phyloP scores from a whole-genome alignment of 2,329 filamentous ascomycete species.

The Talaromyces sp. region DNA sequence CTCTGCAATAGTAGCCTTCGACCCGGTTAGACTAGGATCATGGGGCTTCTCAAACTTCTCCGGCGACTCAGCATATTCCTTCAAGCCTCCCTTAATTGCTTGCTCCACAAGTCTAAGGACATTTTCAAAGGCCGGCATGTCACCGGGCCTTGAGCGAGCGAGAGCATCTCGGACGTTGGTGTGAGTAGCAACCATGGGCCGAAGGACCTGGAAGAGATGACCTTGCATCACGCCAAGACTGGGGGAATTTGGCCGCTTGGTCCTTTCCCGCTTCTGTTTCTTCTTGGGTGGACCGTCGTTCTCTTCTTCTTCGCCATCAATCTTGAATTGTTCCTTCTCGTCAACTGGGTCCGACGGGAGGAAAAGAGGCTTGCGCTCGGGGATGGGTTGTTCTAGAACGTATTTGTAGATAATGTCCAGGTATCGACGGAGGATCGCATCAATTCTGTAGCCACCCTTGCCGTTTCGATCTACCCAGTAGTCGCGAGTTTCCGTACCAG shows the following conservation, averaged over 20 bases:
- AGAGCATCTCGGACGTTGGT: conserved; percentile 85
- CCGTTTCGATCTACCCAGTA: conserved; percentile 84
- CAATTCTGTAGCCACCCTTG: conserved; percentile 82
- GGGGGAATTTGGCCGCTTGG: conserved; percentile 53
- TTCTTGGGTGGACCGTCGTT: conserved; percentile 55
- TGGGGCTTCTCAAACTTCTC: conserved; percentile 40
- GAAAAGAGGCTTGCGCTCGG: conserved; percentile 72
- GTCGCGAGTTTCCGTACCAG: conserved; percentile 70
- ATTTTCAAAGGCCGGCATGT: conserved; percentile 75
- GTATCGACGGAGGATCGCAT: conserved; percentile 84
- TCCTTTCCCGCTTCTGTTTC: conserved; percentile 49
- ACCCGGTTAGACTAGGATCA: conserved; percentile 45
- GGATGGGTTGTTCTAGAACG: conserved; percentile 67
- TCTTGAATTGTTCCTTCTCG: conserved; percentile 22
- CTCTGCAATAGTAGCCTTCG: conserved; percentile 64
- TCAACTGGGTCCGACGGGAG: conserved; percentile 57
- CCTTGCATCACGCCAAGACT: conserved; percentile 84
- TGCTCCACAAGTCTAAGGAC: conserved; percentile 75
- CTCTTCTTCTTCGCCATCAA: conserved; percentile 39
- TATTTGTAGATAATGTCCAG: conserved; percentile 85
- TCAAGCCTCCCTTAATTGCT: conserved; percentile 71
- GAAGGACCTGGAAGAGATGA: conserved; percentile 88
- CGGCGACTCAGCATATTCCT: conserved; percentile 62
- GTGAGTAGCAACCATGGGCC: conserved; percentile 77
- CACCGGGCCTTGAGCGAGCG: conserved; percentile 67